These are phyloP conservation scores for Kwoniella newhampshirensis DNA, from an alignment of 768 basidiomycete species.

Conservation along the genomic window DNA sequence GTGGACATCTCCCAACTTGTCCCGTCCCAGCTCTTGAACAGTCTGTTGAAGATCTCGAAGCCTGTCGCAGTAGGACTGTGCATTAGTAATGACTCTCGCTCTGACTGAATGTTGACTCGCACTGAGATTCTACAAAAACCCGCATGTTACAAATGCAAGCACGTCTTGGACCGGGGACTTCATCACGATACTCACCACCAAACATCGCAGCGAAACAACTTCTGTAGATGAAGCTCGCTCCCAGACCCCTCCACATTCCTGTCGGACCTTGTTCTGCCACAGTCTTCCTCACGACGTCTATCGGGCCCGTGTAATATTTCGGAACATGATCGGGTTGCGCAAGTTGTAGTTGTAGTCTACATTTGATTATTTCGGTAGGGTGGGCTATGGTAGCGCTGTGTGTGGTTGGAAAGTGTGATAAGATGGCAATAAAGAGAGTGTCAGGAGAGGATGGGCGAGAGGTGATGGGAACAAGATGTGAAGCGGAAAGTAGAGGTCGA, in stretches of 20 bases:
- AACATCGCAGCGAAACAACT: constrained; percentile 75
- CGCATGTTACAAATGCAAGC: not conserved
- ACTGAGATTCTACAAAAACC: not conserved
- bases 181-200: constrained; percentile 54
- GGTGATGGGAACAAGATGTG: not conserved
- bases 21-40: constrained; percentile 61
- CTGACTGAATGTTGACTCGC: too few relatives aligned
- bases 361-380: constrained; percentile 76
- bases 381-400: constrained; percentile 68
- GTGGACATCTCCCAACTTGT: constrained; percentile 62
- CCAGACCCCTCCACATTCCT: constrained; percentile 75
- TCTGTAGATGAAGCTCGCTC: constrained; percentile 69
- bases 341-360: constrained; percentile 54
- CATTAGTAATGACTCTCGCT: too few relatives aligned
- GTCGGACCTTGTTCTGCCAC: constrained; percentile 62
- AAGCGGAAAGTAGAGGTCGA: not conserved
- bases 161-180: not conserved
- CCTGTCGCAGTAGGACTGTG: too few relatives aligned
- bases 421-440: not conserved
- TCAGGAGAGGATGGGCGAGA: not conserved
- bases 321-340: constrained; percentile 56
- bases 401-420: not conserved
- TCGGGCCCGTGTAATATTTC: constrained; percentile 57
- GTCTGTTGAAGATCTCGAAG: constrained; percentile 63
- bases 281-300: constrained; percentile 61